Evolutionary conservation across 352 stramenopile genomes (phyloP), one percentile per base, ranked within the genome.

Genomic region (Phytophthora idaei): DNA sequence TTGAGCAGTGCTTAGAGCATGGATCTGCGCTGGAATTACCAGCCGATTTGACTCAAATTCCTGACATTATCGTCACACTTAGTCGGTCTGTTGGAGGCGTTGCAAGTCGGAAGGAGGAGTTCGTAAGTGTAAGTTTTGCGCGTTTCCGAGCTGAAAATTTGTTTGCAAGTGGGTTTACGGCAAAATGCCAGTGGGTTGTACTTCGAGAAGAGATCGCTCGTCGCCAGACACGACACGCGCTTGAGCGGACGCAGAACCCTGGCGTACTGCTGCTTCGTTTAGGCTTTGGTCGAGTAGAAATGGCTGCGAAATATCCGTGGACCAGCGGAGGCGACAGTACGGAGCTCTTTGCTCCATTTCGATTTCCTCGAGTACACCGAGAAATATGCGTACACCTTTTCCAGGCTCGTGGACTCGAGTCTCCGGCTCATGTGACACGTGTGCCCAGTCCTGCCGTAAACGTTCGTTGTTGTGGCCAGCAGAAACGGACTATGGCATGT

Each of bases 321-420:
- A 65, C 29, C 0, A 49, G 44, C 25, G 67, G 74, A 5, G 79
- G 78, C 5, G 76, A 89, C 27, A 54, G 15, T 1, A 39, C 51
- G 0, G 50, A 68, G 8, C 51, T 90, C 0, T 90, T 90, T 32
- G 37, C 56, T 3, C 74, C 79, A 0, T 89, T 90, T 47, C 74
- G 78, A 3, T 75, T 77, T 2, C 69, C 82, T 27, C 62, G 67
- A 21, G 74, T 93, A 15, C 57, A 90, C 57, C 74, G 81, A 2
- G 81, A 92, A 21, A 67, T 97, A 8, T 87, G 89, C 6, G 80
- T 97, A 0, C 83, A 97, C 55, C 32, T 97, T 11, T 98, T 92
- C 64, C 91, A 97, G 57, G 85, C 83, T 17, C 76, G 87, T 14
- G 75, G 83, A 32, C 57, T 92, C 0, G 60, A 91, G 7, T 59